A percentile compares a stretch with the other conserved stretches of the same genome.
Conservation (phyloP, 2,329 filamentous ascomycete genomes). For the Cladobotryum protrusum region DNA sequence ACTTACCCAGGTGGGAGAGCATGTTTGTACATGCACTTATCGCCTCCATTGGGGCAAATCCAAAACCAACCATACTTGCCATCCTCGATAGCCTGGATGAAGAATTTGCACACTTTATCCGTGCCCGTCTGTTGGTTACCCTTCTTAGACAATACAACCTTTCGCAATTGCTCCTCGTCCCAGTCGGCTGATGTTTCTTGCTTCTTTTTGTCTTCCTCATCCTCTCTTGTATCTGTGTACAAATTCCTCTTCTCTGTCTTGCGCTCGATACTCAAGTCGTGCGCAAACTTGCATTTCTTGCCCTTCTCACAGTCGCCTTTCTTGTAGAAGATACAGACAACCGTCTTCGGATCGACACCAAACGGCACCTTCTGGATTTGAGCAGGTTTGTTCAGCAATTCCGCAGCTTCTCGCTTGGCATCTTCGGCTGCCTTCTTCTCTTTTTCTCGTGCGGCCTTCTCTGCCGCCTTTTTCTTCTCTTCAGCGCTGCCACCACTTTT, state of each 20-base stretch:
- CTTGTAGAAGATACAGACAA: constrained; percentile 94
- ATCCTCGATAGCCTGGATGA: constrained; percentile 95
- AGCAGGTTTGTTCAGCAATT: constrained; percentile 82
- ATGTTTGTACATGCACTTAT: constrained; percentile 99
- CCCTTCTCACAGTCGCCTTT: constrained; percentile 97
- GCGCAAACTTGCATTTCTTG: constrained; percentile 95
- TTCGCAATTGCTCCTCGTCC: constrained; percentile 93
- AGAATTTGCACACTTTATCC: constrained; percentile 98
- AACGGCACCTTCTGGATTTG: constrained; percentile 98
- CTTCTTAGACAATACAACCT: constrained; percentile 91
- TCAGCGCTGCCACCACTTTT: constrained; percentile 74
- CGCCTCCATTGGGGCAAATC: constrained; percentile 91
- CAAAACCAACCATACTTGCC: constrained; percentile 99
- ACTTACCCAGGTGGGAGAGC: constrained; percentile 87
- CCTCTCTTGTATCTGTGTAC: constrained; percentile 75
- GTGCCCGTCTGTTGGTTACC: constrained; percentile 93
- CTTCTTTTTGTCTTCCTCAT: constrained; percentile 65
- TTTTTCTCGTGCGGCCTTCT: constrained; percentile 63
- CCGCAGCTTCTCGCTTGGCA: constrained; percentile 71
- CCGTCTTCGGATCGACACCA: constrained; percentile 95
- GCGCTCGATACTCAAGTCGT: constrained; percentile 81
- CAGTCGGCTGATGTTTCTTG: constrained; percentile 90
- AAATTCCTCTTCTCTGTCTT: constrained; percentile 89
- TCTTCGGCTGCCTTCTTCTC: constrained; percentile 89
- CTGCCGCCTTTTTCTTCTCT: constrained; percentile 71